Evolutionary conservation across 2,329 filamentous ascomycete species (phyloP).

Genomic region (Phaeophleospora eucalypticola): DNA sequence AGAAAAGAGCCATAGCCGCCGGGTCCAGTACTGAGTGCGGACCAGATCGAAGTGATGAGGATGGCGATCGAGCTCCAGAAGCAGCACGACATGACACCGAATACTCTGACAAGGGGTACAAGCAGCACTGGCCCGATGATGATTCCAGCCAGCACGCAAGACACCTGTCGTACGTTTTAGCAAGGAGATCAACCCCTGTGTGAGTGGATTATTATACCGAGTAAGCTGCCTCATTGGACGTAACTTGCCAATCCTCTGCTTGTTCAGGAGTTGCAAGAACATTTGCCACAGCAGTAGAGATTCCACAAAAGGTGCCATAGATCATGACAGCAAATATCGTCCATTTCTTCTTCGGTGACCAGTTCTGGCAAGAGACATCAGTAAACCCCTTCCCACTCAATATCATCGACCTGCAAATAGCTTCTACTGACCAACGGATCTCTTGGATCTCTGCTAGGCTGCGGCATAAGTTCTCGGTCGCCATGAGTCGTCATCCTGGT

Average conservation of each 20-base stretch:
- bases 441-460: slow-evolving; percentile 1
- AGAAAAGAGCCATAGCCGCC: slow-evolving; percentile 5
- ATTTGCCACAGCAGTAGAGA: slow-evolving; percentile 2
- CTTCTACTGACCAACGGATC: slow-evolving; percentile 3
- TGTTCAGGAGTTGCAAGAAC: neutral
- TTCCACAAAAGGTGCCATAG: slow-evolving; percentile 4
- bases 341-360: slow-evolving; percentile 3
- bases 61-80: slow-evolving; percentile 4
- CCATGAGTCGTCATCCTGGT: slow-evolving; percentile 3
- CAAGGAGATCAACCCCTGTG: neutral
- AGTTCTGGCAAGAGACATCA: slow-evolving; percentile 3
- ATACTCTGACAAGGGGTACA: slow-evolving; percentile 1
- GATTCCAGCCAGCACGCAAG: slow-evolving; percentile 3
- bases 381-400: neutral
- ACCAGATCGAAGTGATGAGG: slow-evolving; percentile 5
- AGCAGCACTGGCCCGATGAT: slow-evolving; percentile 6
- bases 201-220: neutral
- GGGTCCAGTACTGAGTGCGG: slow-evolving; percentile 4
- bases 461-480: slow-evolving; percentile 1
- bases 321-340: neutral
- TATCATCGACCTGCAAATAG: too few species aligned
- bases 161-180: neutral
- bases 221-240: slow-evolving; percentile 1
- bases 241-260: slow-evolving; percentile 1
- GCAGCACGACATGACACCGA: slow-evolving; percentile 3